Evolutionary conservation across 2,329 filamentous ascomycete genomes (phyloP).

Genomic region (Cladophialophora yegresii): DNA sequence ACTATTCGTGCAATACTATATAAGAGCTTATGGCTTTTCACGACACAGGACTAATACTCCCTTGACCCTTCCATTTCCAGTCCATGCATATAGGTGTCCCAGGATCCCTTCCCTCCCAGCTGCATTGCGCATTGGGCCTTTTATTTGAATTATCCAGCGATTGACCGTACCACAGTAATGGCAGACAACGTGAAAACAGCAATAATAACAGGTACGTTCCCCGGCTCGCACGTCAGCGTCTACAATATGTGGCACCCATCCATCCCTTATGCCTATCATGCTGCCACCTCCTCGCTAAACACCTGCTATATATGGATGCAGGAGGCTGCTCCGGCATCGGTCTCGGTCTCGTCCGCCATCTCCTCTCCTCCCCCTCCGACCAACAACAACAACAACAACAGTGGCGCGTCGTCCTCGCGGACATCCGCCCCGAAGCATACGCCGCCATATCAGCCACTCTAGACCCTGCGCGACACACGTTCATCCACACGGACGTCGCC

Average conservation of each 20-base stretch:
- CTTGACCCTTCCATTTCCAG: not conserved
- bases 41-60: not conserved
- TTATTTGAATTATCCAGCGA: not conserved
- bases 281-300: not conserved
- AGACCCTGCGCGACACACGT: conserved; percentile 36
- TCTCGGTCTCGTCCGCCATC: conserved; percentile 56
- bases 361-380: conserved; percentile 44
- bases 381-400: no score
- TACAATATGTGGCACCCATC: no score
- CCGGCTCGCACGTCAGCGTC: not conserved
- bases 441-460: conserved; percentile 14
- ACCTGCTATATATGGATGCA: conserved; percentile 32
- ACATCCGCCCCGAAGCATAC: conserved; percentile 47
- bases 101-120: not conserved
- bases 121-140: not conserved
- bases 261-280: no score
- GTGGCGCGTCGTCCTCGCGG: conserved; percentile 59
- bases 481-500: conserved; percentile 52
- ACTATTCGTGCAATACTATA: not conserved
- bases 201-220: conserved; percentile 22
- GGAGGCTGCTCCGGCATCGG: conserved; percentile 64
- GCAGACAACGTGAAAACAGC: conserved; percentile 21
- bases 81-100: not conserved
- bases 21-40: not conserved
- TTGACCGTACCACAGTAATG: not conserved